Conservation (phyloP, 2,329 filamentous ascomycete genomes). For the Stenocarpella maydis region DNA sequence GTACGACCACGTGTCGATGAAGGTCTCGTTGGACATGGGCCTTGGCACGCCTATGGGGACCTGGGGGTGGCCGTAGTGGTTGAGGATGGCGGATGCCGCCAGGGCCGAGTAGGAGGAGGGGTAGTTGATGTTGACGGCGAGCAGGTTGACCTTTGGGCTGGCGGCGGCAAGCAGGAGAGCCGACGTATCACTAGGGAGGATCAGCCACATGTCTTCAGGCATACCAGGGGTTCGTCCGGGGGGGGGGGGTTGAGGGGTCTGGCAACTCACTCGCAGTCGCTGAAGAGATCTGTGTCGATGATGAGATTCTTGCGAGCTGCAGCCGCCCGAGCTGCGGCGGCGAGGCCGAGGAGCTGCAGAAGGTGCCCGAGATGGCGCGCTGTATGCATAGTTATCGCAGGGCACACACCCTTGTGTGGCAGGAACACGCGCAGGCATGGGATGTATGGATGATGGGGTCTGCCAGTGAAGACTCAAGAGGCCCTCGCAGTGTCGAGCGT, state of each 20-base stretch:
- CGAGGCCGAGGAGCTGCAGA: not conserved
- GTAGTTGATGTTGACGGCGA: slow-evolving; percentile 53
- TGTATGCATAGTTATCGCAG: not conserved
- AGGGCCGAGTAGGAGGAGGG: slow-evolving; percentile 52
- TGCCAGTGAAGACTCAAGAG: too few relatives aligned
- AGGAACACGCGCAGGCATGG: too few relatives aligned
- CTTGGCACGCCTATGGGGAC: slow-evolving; percentile 50
- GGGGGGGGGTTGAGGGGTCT: too few relatives aligned
- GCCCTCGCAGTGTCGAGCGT: too few relatives aligned
- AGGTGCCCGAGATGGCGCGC: not conserved
- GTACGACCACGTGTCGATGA: slow-evolving; percentile 52
- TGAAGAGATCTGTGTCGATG: slow-evolving; percentile 57
- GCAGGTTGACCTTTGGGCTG: slow-evolving; percentile 46
- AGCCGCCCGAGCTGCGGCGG: not conserved
- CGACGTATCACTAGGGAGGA: slow-evolving; percentile 47
- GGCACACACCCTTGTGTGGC: too few relatives aligned
- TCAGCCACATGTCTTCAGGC: not conserved
- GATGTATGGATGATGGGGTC: too few relatives aligned
- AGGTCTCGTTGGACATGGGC: slow-evolving; percentile 52
- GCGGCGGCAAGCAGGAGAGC: slow-evolving; percentile 53
- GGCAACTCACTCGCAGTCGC: slow-evolving; percentile 53
- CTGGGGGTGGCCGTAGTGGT: slow-evolving; percentile 49
- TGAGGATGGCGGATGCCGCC: slow-evolving; percentile 50
- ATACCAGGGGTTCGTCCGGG: too few relatives aligned
- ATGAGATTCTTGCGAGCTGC: slow-evolving; percentile 48